Percentiles rank a stretch among this genome's conserved stretches.
Conservation (phyloP, 2,329 filamentous ascomycete species). For the Ophiognomonia clavigignenti-juglandacearum region DNA sequence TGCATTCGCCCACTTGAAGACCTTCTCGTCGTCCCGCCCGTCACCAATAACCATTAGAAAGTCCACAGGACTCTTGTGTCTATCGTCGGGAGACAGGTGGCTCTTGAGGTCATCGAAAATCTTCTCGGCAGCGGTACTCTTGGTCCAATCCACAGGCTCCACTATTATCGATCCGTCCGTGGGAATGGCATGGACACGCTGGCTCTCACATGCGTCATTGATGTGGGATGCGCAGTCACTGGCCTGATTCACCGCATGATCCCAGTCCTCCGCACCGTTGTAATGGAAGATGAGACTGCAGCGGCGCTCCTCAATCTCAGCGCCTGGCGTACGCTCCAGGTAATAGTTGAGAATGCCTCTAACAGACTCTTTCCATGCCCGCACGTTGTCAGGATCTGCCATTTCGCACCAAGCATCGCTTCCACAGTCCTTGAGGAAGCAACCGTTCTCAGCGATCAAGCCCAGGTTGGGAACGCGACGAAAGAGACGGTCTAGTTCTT, state of each 20-base stretch:
- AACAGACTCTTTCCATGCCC: conserved; percentile 79
- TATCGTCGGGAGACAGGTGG: conserved; percentile 28
- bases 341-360: conserved; percentile 83
- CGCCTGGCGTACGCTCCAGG: conserved; percentile 81
- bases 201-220: conserved; percentile 84
- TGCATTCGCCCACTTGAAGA: conserved; percentile 90
- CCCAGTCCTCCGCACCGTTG: conserved; percentile 72
- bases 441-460: conserved; percentile 91
- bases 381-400: conserved; percentile 65
- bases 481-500: conserved; percentile 85
- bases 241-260: conserved; percentile 71
- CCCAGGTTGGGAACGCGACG: conserved; percentile 77
- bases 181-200: conserved; percentile 78
- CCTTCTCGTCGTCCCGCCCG: conserved; percentile 86
- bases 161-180: conserved; percentile 77
- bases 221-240: conserved; percentile 91
- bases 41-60: conserved; percentile 90
- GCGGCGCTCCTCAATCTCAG: conserved; percentile 84
- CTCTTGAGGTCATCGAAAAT: conserved; percentile 59
- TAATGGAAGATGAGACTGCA: conserved; percentile 92
- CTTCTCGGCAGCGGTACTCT: conserved; percentile 73
- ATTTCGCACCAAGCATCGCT: conserved; percentile 71
- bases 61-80: conserved; percentile 53
- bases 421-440: conserved; percentile 73
- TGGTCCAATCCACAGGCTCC: conserved; percentile 82